Evolutionary conservation across 257 asterid genomes (phyloP).

Genomic region (Handroanthus guayacan): DNA sequence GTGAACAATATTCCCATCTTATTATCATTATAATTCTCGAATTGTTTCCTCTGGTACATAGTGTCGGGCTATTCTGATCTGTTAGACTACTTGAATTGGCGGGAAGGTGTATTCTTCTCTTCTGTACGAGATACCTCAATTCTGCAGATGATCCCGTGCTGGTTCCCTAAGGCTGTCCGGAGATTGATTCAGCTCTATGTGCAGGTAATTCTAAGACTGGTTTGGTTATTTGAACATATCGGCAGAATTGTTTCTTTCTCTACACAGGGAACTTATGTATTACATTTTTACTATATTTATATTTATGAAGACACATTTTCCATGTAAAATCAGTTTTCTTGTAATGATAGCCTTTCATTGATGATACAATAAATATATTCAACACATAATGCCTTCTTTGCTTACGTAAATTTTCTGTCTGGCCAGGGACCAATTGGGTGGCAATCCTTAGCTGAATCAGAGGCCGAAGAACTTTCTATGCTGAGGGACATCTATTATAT

Average conservation of each 20-base stretch:
- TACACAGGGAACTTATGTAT: constrained; percentile 26
- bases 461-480: constrained; percentile 67
- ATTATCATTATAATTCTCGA: constrained; percentile 35
- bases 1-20: constrained; percentile 13
- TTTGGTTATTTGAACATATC: constrained; percentile 30
- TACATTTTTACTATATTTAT: background rate
- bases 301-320: constrained; percentile 12
- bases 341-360: constrained; percentile 18
- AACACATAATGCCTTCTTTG: constrained; percentile 24
- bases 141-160: constrained; percentile 95
- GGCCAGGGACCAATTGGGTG: constrained; percentile 94
- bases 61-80: constrained; percentile 83
- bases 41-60: constrained; percentile 40
- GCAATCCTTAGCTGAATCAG: constrained; percentile 79
- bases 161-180: constrained; percentile 94
- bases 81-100: constrained; percentile 92
- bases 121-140: constrained; percentile 87
- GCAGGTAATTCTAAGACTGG: constrained; percentile 59
- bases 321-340: constrained; percentile 15
- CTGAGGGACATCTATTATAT: constrained; percentile 70
- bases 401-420: constrained; percentile 38
- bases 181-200: constrained; percentile 94
- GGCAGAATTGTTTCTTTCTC: constrained; percentile 30
- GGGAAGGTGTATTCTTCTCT: constrained; percentile 92
- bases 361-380: constrained; percentile 17